Conservation (phyloP, 805 yeast species). For the Naumovozyma dairenensis region DNA sequence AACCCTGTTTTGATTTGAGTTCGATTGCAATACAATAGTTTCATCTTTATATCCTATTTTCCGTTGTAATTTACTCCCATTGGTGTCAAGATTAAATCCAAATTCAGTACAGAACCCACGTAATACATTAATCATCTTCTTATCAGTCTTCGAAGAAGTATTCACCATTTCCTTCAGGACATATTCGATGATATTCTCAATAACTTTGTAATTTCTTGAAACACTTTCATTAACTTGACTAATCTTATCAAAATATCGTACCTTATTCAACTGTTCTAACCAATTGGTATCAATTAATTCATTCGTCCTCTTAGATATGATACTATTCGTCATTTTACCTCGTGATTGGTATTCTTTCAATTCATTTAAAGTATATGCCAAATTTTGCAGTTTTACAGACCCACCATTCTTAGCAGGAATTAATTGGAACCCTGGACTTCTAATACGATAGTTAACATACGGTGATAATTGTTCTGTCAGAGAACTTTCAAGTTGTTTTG, state of each 20-base stretch:
- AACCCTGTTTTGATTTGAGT: constrained; percentile 34
- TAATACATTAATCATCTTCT: constrained; percentile 36
- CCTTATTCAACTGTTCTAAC: constrained; percentile 26
- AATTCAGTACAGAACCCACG: constrained; percentile 28
- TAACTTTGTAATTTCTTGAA: constrained; percentile 37
- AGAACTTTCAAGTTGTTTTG: constrained; percentile 8
- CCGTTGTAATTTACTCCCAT: background rate
- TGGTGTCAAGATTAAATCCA: constrained; percentile 13
- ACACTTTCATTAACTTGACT: constrained; percentile 39
- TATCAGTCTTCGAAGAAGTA: background rate
- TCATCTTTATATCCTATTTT: constrained; percentile 1
- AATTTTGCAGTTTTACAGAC: background rate
- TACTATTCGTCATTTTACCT: constrained; percentile 14
- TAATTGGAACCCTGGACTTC: background rate
- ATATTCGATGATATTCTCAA: constrained; percentile 36
- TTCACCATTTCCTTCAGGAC: constrained; percentile 26
- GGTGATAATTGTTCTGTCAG: background rate
- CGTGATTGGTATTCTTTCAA: constrained; percentile 13
- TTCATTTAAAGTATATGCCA: constrained; percentile 4
- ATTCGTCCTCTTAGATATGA: constrained; percentile 13
- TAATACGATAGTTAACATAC: background rate
- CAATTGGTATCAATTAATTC: constrained; percentile 5
- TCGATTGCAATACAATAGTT: constrained; percentile 8
- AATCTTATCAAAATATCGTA: constrained; percentile 48
- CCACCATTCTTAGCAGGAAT: background rate